phyloP scores from a whole-genome alignment of 768 basidiomycete species.

The Lactarius hatsudake region DNA sequence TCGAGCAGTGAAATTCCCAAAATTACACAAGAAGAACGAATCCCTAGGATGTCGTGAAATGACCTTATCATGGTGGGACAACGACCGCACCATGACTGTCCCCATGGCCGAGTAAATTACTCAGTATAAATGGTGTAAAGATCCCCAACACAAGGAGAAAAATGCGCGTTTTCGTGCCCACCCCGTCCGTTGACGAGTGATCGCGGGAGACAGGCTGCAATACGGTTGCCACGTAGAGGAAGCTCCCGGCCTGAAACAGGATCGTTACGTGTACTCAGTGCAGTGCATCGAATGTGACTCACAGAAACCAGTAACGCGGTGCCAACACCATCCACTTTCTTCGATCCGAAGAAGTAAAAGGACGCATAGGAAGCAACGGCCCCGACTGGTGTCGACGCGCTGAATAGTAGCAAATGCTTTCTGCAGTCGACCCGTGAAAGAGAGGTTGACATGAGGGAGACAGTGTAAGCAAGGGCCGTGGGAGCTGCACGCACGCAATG shows the following conservation, averaged over 20 bases:
- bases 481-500: slow-evolving; percentile 55
- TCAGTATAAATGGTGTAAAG: slow-evolving; percentile 21
- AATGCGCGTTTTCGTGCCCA: slow-evolving; percentile 21
- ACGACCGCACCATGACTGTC: slow-evolving; percentile 10
- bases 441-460: slow-evolving; percentile 76
- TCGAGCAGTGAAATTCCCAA: background rate
- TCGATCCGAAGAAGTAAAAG: slow-evolving; percentile 53
- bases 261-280: slow-evolving; percentile 2
- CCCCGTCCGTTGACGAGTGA: slow-evolving; percentile 13
- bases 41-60: background rate
- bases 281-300: slow-evolving; percentile 11
- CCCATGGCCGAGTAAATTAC: slow-evolving; percentile 21
- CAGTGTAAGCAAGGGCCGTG: slow-evolving; percentile 84
- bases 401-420: slow-evolving; percentile 74
- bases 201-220: slow-evolving; percentile 66
- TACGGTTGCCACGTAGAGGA: slow-evolving; percentile 91
- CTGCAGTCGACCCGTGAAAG: slow-evolving; percentile 67
- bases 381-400: slow-evolving; percentile 77
- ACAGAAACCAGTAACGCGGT: slow-evolving; percentile 83
- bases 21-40: background rate
- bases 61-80: background rate
- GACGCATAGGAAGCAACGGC: slow-evolving; percentile 74
- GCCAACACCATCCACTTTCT: slow-evolving; percentile 60
- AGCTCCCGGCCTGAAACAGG: slow-evolving; percentile 74
- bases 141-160: slow-evolving; percentile 22